Evolutionary conservation across 2,329 filamentous ascomycete genomes (phyloP).

Genomic region (Trichoderma koningii): DNA sequence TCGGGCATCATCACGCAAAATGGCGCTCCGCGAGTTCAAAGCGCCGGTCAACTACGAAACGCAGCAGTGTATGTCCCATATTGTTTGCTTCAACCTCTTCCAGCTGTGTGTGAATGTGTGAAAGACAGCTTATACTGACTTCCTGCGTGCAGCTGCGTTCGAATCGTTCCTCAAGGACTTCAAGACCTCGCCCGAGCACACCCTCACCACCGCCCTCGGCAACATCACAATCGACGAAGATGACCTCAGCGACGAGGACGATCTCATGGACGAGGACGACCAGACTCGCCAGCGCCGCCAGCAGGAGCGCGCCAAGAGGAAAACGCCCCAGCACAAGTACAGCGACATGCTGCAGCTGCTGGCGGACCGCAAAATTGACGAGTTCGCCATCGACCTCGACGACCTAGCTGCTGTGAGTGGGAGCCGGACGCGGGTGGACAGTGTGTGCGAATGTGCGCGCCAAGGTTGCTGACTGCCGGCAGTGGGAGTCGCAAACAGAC

Average conservation of each 20-base stretch:
- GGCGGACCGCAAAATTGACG: slow-evolving; percentile 73
- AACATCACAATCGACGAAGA: slow-evolving; percentile 86
- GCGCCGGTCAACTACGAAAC: slow-evolving; percentile 82
- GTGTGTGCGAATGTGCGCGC: background rate
- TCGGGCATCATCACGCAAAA: slow-evolving; percentile 45
- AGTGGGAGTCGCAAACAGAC: slow-evolving; percentile 75
- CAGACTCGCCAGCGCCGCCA: slow-evolving; percentile 55
- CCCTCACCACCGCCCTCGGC: slow-evolving; percentile 79
- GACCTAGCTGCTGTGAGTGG: slow-evolving; percentile 71
- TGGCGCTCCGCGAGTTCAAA: slow-evolving; percentile 83
- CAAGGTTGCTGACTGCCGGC: slow-evolving; percentile 14
- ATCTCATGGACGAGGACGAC: slow-evolving; percentile 85
- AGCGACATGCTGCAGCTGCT: slow-evolving; percentile 83
- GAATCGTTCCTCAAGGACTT: slow-evolving; percentile 85
- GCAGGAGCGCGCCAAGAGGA: slow-evolving; percentile 51
- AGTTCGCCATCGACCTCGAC: slow-evolving; percentile 85
- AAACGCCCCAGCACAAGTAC: slow-evolving; percentile 78
- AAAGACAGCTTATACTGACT: too few relatives aligned
- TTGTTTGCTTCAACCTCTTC: background rate
- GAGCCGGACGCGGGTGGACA: background rate
- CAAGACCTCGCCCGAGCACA: slow-evolving; percentile 73
- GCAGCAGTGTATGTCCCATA: slow-evolving; percentile 69
- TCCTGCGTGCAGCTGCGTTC: slow-evolving; percentile 64
- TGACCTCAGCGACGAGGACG: slow-evolving; percentile 84
- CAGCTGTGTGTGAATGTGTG: too few relatives aligned